Conservation (phyloP, 225 moss, liverwort and hornwort genomes). For the Sphagnum contortum region DNA sequence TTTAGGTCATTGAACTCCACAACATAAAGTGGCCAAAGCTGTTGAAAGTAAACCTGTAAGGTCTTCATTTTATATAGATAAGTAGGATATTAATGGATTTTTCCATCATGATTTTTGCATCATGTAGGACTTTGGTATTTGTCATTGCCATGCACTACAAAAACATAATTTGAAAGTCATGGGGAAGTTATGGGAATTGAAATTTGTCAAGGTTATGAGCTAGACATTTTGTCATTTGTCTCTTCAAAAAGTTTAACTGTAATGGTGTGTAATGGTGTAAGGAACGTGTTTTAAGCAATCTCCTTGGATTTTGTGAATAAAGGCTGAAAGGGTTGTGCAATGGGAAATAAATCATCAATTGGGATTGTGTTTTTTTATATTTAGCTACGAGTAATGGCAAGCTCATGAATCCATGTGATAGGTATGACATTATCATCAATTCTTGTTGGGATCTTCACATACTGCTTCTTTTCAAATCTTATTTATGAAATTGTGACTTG, state of each 20-base stretch:
- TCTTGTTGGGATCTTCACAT: not conserved
- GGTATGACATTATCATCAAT: constrained; percentile 22
- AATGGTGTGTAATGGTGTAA: no score
- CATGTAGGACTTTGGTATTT: no score
- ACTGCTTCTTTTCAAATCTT: no score
- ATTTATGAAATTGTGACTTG: no score
- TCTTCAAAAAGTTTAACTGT: no score
- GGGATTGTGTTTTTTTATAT: constrained; percentile 52
- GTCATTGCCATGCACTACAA: no score
- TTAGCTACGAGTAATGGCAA: constrained; percentile 89
- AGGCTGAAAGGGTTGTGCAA: constrained; percentile 74
- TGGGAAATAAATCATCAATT: constrained; percentile 94
- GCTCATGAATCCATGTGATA: constrained; percentile 97
- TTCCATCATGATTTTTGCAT: no score
- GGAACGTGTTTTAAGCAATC: no score
- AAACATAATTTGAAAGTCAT: no score
- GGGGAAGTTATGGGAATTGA: no score
- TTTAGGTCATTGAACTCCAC: constrained; percentile 68
- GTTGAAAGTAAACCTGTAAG: constrained; percentile 38
- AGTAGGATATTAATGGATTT: constrained; percentile 26
- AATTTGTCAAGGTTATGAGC: no score
- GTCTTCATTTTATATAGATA: constrained; percentile 55
- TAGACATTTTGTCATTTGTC: no score
- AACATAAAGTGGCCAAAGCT: constrained; percentile 79
- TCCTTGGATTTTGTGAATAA: constrained; percentile 28